Conservation (phyloP, 441 rosid species). For the Cnidoscolus chayamansa region DNA sequence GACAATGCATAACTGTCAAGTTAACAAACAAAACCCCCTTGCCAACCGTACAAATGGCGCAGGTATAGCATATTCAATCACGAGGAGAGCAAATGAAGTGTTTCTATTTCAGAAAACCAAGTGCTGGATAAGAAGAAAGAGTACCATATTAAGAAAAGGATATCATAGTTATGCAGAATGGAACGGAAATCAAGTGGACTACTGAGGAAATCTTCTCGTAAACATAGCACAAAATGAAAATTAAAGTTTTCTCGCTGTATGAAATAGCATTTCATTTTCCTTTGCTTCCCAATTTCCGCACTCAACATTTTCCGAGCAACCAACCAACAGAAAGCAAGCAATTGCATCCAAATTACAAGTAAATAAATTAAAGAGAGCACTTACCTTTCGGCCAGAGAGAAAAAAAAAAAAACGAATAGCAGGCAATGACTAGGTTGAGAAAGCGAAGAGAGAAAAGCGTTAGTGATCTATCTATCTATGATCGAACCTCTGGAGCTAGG, state of each 20-base stretch:
- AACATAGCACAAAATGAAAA: background rate
- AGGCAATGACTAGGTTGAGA: background rate
- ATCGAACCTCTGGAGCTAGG: slow-evolving; percentile 23
- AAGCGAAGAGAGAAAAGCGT: background rate
- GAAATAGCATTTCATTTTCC: background rate
- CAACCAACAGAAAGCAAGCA: background rate
- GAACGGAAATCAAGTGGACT: background rate
- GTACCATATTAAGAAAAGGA: background rate
- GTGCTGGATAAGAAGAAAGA: background rate
- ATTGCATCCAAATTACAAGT: background rate
- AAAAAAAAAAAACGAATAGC: background rate
- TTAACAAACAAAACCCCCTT: background rate
- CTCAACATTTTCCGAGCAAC: background rate
- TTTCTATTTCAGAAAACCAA: background rate
- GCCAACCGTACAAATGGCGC: background rate
- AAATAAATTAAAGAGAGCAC: background rate
- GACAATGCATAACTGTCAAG: background rate
- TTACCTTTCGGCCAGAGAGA: slow-evolving; percentile 17
- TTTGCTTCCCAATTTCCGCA: background rate
- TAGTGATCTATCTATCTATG: slow-evolving; percentile 9
- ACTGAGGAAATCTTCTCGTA: background rate
- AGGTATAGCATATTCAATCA: background rate
- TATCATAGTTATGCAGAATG: background rate
- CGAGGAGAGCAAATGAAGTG: background rate
- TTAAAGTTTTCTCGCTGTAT: background rate